Base-by-base conservation (phyloP, 352 stramenopile species). In the Elongisporangium prolatum region DNA sequence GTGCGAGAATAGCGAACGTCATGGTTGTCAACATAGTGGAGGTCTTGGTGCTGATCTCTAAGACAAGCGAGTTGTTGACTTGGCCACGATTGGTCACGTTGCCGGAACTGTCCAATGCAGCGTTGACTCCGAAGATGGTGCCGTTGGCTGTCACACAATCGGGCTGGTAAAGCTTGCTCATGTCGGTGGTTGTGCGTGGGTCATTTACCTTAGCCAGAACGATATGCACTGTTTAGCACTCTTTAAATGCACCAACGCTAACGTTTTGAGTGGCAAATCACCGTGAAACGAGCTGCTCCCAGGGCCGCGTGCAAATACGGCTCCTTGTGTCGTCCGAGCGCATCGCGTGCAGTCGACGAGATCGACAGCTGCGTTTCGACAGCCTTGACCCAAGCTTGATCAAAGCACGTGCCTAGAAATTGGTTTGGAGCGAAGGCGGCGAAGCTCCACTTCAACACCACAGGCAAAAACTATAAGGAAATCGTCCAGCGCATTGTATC, bases 1-100 rank as follows among this genome's bases (percentile, higher is more conserved):
- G 64, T 0, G 67, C 66, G 17, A 89, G 51, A 50, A 89, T 86
- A 3, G 79, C 57, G n/a, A 83, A 68, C 9, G 81, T 52, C 25
- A 77, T 60, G 2, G 72, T 64, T 2, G 72, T 67, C 3, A 89
- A 52, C 9, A 25, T 40, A n/a, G 78, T 63, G 0, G 76, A 75
- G 2, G 58, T 57, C 70, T 71, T 84, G 4, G 51, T 60, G 21
- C 73, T 63, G 20, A 78, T 48, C 56, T 89, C 79, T 21, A 87
- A 22, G 4, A 84, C 52, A 16, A 89, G 57, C 2, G 74, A 65
- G 0, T 72, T 68, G 20, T 78, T 77, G 11, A 71, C 64, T n/a
- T 54, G 55, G 14, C 71, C 74, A 2, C 38, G 48, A 13, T 78
- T 24, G 7, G 66, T 18, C 6, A 77, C 55, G 4, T 60, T 60